A percentile compares a stretch with the other conserved stretches of the same genome.
Evolutionary conservation across 2,329 filamentous ascomycete genomes (phyloP).

Genomic region (Pseudocercospora vitis): DNA sequence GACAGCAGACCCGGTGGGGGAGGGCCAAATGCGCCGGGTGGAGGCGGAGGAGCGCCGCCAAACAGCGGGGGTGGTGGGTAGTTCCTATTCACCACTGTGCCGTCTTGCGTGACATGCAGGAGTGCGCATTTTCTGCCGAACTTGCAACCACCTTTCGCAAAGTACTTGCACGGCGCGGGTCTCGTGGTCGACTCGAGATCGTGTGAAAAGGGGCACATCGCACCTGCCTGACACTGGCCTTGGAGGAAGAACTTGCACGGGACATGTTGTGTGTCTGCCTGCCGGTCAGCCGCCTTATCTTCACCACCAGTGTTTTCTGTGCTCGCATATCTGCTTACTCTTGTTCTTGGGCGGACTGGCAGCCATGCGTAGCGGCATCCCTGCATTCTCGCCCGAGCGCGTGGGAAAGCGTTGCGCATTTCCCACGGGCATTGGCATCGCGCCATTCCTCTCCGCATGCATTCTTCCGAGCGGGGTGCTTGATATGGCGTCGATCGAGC

Average conservation of each 20-base stretch:
- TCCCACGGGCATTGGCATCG: constrained; percentile 32
- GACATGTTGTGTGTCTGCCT: constrained; percentile 86
- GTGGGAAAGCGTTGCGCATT: constrained; percentile 25
- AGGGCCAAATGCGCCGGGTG: constrained; percentile 25
- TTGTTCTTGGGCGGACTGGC: constrained; percentile 53
- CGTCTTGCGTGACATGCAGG: constrained; percentile 91
- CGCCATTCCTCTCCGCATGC: constrained; percentile 31
- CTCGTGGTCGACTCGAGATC: constrained; percentile 81
- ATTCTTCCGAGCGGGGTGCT: constrained; percentile 24
- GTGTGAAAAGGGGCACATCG: constrained; percentile 94
- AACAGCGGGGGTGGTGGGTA: constrained; percentile 25
- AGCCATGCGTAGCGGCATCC: constrained; percentile 37
- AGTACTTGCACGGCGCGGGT: constrained; percentile 94
- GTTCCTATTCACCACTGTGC: constrained; percentile 78
- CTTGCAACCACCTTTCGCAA: constrained; percentile 99
- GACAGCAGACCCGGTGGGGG: constrained; percentile 38
- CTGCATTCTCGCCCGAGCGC: constrained; percentile 19
- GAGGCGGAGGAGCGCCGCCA: constrained; percentile 16
- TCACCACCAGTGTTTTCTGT: not conserved
- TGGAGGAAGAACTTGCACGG: constrained; percentile 99
- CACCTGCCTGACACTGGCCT: constrained; percentile 92
- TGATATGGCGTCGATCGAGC: constrained; percentile 25
- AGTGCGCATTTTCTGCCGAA: constrained; percentile 98
- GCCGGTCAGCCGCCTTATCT: constrained; percentile 25
- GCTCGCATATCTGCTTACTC: constrained; percentile 37